phyloP scores from a whole-genome alignment of 2,329 filamentous ascomycete species.

The Colletotrichum limetticola region DNA sequence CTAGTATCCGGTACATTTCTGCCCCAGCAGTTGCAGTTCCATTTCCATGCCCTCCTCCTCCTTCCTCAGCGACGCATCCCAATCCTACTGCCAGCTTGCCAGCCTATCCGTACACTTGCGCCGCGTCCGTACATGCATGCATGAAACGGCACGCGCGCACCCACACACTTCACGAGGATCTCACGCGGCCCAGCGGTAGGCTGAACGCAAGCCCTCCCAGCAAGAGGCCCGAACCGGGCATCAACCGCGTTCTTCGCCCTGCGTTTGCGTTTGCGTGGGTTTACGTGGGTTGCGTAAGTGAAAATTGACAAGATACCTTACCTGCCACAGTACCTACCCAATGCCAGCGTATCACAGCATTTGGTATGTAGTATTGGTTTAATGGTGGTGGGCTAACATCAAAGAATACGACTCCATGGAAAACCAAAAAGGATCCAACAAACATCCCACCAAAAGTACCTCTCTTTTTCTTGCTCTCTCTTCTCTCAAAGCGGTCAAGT shows the following conservation, averaged over 20 bases:
- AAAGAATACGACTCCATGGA: background rate
- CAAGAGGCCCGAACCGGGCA: slow-evolving; percentile 3
- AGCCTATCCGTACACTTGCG: background rate
- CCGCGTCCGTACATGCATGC: background rate
- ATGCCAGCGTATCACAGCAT: background rate
- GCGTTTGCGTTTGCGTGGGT: background rate
- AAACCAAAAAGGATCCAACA: background rate
- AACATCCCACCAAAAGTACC: background rate
- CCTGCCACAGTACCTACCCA: too few species aligned
- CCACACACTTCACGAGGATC: background rate
- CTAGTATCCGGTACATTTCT: background rate
- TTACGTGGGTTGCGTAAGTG: background rate
- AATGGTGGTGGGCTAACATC: background rate
- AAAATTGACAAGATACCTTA: too few species aligned
- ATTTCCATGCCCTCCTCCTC: background rate
- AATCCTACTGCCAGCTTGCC: too few species aligned
- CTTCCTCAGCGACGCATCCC: too few species aligned
- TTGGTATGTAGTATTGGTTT: background rate
- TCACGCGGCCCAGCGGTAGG: background rate
- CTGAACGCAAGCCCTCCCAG: background rate
- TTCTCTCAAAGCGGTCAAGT: background rate
- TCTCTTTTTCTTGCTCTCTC: too few species aligned
- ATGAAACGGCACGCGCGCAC: background rate
- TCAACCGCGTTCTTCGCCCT: background rate
- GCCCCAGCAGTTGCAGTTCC: background rate